Base-by-base conservation (phyloP, 257 asterid genomes). In the Catharanthus roseus region DNA sequence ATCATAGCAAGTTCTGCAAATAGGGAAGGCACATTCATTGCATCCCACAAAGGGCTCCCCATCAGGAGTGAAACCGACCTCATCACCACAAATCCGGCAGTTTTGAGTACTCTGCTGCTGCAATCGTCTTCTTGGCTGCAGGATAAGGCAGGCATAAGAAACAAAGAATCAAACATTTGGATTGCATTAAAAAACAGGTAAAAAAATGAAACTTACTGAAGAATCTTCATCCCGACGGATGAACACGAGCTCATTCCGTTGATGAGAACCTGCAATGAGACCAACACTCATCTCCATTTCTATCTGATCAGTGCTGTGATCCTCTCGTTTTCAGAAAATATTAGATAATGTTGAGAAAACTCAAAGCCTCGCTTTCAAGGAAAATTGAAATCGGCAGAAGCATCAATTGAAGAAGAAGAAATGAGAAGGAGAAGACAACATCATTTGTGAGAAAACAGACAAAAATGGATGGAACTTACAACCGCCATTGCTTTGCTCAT, bases 21-120 rank as follows among this genome's bases (percentile, higher is more conserved):
- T 71, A 36, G 85, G 85, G 60, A 77, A 81, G 64, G 74, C 85
- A 74, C 82, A 81, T 29, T 78, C 82, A 50, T 81, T 33, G 69
- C 85, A 81, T 21, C 82, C 85, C 70, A 75, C 42, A 67, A 81
- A 75, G 10, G 74, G 74, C 72, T 81, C 85, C 10, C 78, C 79
- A 28, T 78, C 74, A 33, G 70, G 50, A 6, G 77, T 81, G 6
- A 67, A 58, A 11, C 85, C 85, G 19, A 80, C 77, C 34, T 67
- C 75, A 45, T 80, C 82, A 6, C 70, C 82, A 67, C 85, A 80
- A 34, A 77, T 80, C 68, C 61, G 71, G 67, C 82, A 80, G 33
- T 65, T 49, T 41, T 77, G 58, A 45, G 60, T 23, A 16, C 68
- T 68, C 38, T 45, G 67, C 61, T 55, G 71, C 75, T 77, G 54